Conservation (phyloP, 495 filamentous ascomycete genomes). For the Collariella sp. region DNA sequence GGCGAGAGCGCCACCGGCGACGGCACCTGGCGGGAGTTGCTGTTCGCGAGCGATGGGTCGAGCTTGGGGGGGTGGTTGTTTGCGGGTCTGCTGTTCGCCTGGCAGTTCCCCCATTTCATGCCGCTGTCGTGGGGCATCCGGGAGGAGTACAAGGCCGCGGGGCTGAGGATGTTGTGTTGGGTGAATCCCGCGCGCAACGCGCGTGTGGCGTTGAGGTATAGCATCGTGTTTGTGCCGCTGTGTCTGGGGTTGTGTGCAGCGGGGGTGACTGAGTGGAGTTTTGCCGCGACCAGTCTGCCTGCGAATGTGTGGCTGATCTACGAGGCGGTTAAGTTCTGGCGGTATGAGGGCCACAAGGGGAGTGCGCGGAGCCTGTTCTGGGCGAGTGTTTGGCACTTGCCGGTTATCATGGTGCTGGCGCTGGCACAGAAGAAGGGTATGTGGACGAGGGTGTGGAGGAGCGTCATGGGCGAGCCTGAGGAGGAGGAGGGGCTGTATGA, state of each 20-base stretch:
- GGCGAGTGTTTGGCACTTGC: constrained; percentile 96
- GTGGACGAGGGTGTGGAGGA: constrained; percentile 75
- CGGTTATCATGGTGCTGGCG: constrained; percentile 81
- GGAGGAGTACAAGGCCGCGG: constrained; percentile 80
- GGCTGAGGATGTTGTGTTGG: constrained; percentile 88
- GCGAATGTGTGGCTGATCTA: constrained; percentile 82
- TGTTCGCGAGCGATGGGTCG: constrained; percentile 41
- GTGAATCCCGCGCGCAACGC: constrained; percentile 74
- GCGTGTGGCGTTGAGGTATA: constrained; percentile 80
- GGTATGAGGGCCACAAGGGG: constrained; percentile 66
- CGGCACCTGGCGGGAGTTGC: constrained; percentile 67
- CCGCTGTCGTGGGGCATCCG: constrained; percentile 77
- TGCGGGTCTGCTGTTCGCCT: constrained; percentile 76
- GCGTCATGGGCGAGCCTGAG: constrained; percentile 48
- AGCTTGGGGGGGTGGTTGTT: constrained; percentile 85
- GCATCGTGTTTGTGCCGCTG: constrained; percentile 78
- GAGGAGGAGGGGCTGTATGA: constrained; percentile 41
- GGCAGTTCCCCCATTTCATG: constrained; percentile 99
- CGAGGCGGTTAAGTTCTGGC: constrained; percentile 78
- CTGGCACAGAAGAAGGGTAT: constrained; percentile 92
- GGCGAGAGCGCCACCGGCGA: constrained; percentile 72
- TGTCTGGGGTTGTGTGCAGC: constrained; percentile 72
- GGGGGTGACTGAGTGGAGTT: constrained; percentile 81
- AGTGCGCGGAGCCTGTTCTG: constrained; percentile 84
- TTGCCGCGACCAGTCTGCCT: constrained; percentile 68